A percentile compares a stretch with the other conserved stretches of the same genome.
Evolutionary conservation across 1,284 basidiomycete species (phyloP).

Genomic region (Rhodotorula sp.): DNA sequence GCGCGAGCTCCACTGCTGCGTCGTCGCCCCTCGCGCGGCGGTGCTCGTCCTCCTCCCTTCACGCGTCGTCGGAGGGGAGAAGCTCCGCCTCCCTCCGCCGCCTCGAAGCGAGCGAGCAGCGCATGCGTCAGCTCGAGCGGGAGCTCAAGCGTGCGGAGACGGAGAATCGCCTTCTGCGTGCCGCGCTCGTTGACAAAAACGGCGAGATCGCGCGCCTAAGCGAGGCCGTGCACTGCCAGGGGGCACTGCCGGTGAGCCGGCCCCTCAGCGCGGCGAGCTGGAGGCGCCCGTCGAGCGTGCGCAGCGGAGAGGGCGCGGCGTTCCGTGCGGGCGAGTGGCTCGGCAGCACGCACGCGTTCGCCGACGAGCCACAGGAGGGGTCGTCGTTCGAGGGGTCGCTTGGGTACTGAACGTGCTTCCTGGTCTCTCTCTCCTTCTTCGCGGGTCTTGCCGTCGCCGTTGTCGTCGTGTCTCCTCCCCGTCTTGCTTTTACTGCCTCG

Average conservation of each 20-base stretch:
- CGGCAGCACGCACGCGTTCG: not conserved
- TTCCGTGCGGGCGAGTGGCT: not conserved
- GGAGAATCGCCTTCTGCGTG: not conserved
- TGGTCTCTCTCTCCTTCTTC: too few relatives aligned
- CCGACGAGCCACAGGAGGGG: constrained; percentile 3
- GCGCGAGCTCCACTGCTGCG: too few relatives aligned
- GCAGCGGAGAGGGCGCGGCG: not conserved
- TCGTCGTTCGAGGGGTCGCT: not conserved
- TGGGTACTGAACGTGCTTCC: not conserved
- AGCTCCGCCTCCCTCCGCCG: not conserved
- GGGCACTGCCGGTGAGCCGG: too few relatives aligned
- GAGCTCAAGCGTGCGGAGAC: not conserved
- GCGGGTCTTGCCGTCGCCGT: too few relatives aligned
- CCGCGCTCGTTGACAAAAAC: not conserved
- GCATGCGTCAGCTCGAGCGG: constrained; percentile 1
- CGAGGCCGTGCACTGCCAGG: too few relatives aligned
- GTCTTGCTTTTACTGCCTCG: too few relatives aligned
- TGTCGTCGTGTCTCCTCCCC: too few relatives aligned
- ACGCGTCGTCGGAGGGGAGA: not conserved
- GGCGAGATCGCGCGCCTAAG: constrained; percentile 1
- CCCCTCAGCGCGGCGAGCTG: too few relatives aligned
- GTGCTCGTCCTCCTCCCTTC: not conserved
- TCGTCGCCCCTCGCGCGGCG: too few relatives aligned
- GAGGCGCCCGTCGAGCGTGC: not conserved
- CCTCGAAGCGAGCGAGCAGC: too few relatives aligned